A percentile compares a stretch with the other conserved stretches of the same genome.
Evolutionary conservation across 1,139 yeast species (phyloP).

Genomic region (Protomyces pachydermus): DNA sequence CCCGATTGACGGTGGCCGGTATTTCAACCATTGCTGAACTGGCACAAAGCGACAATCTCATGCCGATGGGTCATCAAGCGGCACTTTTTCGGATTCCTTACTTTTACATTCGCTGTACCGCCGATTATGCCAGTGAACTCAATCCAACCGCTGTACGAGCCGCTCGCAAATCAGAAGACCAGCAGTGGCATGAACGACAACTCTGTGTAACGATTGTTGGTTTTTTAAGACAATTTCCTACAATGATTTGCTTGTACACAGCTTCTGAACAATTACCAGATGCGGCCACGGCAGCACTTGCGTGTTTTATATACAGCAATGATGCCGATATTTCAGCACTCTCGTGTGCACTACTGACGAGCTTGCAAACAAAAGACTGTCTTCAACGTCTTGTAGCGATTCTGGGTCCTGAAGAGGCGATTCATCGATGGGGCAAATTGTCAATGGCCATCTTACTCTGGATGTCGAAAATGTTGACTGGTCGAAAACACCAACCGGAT

Average conservation of each 20-base stretch:
- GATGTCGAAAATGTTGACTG: background rate
- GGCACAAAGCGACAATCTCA: background rate
- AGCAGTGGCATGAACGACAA: background rate
- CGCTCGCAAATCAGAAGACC: background rate
- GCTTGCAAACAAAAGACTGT: background rate
- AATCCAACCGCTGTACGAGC: background rate
- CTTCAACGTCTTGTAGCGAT: background rate
- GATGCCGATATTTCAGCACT: background rate
- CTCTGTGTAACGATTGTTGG: background rate
- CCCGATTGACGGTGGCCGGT: background rate
- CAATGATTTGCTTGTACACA: background rate
- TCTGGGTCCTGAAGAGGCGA: background rate
- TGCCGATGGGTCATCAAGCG: background rate
- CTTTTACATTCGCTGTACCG: background rate
- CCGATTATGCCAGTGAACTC: background rate
- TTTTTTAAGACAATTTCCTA: background rate
- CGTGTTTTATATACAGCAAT: background rate
- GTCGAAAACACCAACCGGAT: background rate
- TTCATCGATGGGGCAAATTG: background rate
- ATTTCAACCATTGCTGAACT: background rate
- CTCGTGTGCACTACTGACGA: background rate
- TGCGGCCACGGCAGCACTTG: background rate
- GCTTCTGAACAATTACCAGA: background rate
- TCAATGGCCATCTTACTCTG: background rate
- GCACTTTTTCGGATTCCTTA: background rate